phyloP scores from a whole-genome alignment of 257 asterid species.

The Misopates orontium region DNA sequence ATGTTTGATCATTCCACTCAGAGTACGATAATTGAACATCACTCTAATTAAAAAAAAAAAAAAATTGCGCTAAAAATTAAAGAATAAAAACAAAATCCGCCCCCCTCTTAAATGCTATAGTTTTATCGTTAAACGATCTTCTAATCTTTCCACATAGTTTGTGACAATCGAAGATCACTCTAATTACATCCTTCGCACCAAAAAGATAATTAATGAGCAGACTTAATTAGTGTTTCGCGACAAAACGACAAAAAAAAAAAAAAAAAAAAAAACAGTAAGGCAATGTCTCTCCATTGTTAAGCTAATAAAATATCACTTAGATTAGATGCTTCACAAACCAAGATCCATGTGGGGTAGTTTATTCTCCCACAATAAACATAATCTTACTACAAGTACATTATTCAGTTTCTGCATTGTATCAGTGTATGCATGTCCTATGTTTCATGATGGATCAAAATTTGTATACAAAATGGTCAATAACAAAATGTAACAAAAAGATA shows the following conservation, averaged over 20 bases:
- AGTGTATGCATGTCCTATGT: no score
- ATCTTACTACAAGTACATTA: background rate
- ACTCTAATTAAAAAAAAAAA: background rate
- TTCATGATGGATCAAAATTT: slow-evolving; percentile 4
- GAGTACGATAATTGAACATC: background rate
- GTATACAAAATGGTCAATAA: background rate
- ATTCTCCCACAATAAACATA: background rate
- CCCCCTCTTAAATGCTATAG: background rate
- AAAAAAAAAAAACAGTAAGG: no score
- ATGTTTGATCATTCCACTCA: background rate
- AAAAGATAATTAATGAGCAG: background rate
- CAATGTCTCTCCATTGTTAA: background rate
- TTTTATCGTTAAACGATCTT: background rate
- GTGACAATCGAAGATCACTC: background rate
- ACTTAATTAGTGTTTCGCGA: background rate
- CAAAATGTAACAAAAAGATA: background rate
- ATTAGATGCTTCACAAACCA: background rate
- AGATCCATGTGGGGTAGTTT: slow-evolving; percentile 2
- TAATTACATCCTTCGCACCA: background rate
- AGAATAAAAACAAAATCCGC: no score
- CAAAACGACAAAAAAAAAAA: slow-evolving; percentile 10
- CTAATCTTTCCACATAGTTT: background rate
- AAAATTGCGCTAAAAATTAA: no score
- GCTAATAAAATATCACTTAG: background rate
- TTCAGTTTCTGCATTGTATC: background rate